Conservation (phyloP, 2,329 filamentous ascomycete species). For the Colletotrichum sp. region DNA sequence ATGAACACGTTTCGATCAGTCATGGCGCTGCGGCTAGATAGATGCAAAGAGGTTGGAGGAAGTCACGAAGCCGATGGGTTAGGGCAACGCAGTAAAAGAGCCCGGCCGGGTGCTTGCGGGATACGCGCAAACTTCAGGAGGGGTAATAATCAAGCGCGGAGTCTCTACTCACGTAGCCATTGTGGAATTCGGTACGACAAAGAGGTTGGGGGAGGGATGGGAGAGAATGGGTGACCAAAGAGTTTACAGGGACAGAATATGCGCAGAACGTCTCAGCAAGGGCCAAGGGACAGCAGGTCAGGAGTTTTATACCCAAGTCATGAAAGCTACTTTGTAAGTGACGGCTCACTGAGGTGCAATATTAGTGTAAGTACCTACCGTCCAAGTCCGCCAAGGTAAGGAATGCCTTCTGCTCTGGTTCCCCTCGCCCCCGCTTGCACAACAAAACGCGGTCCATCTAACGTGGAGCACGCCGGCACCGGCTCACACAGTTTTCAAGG, state of each 20-base stretch:
- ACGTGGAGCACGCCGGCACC: background rate
- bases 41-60: background rate
- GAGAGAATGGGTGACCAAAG: background rate
- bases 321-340: background rate
- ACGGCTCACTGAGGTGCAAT: background rate
- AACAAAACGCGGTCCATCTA: background rate
- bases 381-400: background rate
- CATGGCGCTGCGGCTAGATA: background rate
- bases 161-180: slow-evolving; percentile 32
- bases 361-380: background rate
- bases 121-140: background rate
- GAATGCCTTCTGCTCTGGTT: background rate
- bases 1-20: background rate
- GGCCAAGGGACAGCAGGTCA: background rate
- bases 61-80: background rate
- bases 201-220: background rate
- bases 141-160: background rate
- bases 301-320: background rate
- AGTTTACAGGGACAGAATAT: background rate
- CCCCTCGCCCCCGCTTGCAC: background rate
- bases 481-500: background rate
- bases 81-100: background rate
- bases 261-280: background rate
- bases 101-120: background rate
- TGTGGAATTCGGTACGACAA: background rate